Conservation (phyloP, 2,329 filamentous ascomycete genomes). For the Pseudocercospora fijiensis region DNA sequence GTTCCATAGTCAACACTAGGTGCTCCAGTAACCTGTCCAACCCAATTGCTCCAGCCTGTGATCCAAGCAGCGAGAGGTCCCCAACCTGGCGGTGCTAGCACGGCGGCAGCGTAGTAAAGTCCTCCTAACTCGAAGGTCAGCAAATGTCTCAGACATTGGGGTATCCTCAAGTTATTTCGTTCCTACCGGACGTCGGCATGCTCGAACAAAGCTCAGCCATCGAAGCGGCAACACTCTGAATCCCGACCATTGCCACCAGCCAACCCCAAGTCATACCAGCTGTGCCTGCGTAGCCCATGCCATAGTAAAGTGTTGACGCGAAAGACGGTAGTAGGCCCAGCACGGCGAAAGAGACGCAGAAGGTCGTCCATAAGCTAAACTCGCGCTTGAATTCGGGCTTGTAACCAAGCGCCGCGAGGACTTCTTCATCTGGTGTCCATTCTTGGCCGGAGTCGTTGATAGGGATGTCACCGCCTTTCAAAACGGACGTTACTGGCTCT, state of each 20-base stretch:
- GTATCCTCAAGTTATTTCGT: background rate
- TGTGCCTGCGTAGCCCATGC: slow-evolving; percentile 54
- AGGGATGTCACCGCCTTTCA: slow-evolving; percentile 51
- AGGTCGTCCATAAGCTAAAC: slow-evolving; percentile 69
- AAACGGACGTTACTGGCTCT: slow-evolving; percentile 55
- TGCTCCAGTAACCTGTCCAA: slow-evolving; percentile 63
- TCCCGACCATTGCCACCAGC: slow-evolving; percentile 70
- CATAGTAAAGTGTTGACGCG: slow-evolving; percentile 69
- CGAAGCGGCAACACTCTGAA: slow-evolving; percentile 65
- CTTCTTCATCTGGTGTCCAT: slow-evolving; percentile 58
- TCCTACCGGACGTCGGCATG: slow-evolving; percentile 41
- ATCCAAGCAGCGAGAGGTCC: slow-evolving; percentile 67
- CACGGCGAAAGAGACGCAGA: slow-evolving; percentile 72
- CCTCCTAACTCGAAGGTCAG: slow-evolving; percentile 53
- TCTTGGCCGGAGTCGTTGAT: slow-evolving; percentile 45
- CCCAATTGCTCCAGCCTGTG: slow-evolving; percentile 70
- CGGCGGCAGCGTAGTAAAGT: slow-evolving; percentile 71
- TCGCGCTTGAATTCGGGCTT: slow-evolving; percentile 67
- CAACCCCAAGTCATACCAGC: slow-evolving; percentile 71
- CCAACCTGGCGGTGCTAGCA: slow-evolving; percentile 65
- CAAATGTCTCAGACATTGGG: no score
- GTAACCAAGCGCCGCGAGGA: slow-evolving; percentile 61
- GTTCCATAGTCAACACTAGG: slow-evolving; percentile 66
- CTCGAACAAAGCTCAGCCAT: slow-evolving; percentile 66
- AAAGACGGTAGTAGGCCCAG: slow-evolving; percentile 70